These are phyloP conservation scores for Paramecium pentaurelia DNA, from an alignment of 73 alveolate species.

Conservation along the genomic window DNA sequence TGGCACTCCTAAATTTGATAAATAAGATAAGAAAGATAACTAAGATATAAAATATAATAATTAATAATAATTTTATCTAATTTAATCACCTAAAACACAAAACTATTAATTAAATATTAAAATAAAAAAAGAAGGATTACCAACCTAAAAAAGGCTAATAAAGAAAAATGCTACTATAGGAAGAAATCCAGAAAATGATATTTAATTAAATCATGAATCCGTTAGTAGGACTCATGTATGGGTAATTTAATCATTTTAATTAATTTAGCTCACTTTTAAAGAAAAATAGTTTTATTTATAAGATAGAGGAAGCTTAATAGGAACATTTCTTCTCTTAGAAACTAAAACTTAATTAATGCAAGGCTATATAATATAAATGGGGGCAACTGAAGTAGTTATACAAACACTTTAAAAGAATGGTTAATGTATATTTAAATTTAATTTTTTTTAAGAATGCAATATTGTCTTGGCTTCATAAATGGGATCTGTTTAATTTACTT, in stretches of 20 bases:
- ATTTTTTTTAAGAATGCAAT: too few relatives aligned
- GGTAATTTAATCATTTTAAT: not conserved
- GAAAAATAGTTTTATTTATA: not conserved
- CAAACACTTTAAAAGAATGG: not conserved
- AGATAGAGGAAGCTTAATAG: conserved; percentile 26
- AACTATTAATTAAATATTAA: not conserved
- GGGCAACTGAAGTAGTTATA: not conserved
- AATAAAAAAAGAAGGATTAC: not conserved
- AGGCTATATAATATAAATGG: not conserved
- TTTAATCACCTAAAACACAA: not conserved
- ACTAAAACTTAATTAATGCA: not conserved
- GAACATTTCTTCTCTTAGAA: conserved; percentile 13
- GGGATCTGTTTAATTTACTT: not conserved
- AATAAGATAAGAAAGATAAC: not conserved
- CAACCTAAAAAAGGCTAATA: not conserved
- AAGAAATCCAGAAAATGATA: conserved; percentile 21
- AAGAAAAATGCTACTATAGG: conserved; percentile 4
- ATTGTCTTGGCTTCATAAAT: not conserved
- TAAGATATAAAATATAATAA: not conserved
- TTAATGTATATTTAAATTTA: not conserved
- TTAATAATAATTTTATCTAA: not conserved
- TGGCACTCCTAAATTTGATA: conserved; percentile 37
- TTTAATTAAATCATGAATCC: not conserved
- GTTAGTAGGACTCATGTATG: conserved; percentile 19
- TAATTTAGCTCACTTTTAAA: not conserved